These are phyloP conservation scores for Fomitopsis palustris DNA, from an alignment of 1,284 basidiomycete genomes.

Conservation along the genomic window DNA sequence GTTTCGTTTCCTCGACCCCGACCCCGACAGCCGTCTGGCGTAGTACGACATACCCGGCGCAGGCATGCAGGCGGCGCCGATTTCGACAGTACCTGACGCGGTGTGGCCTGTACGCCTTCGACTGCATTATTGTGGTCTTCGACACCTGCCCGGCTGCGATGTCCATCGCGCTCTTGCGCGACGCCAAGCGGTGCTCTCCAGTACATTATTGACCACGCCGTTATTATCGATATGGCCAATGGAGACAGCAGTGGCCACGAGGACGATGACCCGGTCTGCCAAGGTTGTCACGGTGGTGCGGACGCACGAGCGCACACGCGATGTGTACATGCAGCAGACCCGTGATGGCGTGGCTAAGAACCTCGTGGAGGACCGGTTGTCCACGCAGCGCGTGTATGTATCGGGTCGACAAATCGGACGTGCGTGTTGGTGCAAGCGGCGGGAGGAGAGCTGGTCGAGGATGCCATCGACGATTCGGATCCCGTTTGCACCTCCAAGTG, in stretches of 20 bases:
- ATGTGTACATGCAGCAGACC: background rate
- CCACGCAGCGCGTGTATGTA: background rate
- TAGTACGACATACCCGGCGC: constrained; percentile 4
- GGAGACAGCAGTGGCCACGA: background rate
- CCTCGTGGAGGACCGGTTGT: background rate
- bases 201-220: background rate
- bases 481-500: background rate
- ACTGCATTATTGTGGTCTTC: constrained; percentile 1
- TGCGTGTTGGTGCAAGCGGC: background rate
- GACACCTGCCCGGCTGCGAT: background rate
- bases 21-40: background rate
- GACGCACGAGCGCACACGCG: background rate
- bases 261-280: background rate
- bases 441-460: background rate
- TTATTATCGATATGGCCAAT: background rate
- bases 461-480: background rate
- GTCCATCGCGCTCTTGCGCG: constrained; percentile 2
- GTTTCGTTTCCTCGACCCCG: background rate
- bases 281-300: background rate
- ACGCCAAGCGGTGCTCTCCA: background rate
- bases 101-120: constrained; percentile 1
- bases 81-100: background rate
- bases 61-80: background rate
- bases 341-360: background rate
- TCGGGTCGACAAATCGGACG: constrained; percentile 4